Base-by-base conservation (phyloP, 768 basidiomycete genomes). In the Trametes maxima region DNA sequence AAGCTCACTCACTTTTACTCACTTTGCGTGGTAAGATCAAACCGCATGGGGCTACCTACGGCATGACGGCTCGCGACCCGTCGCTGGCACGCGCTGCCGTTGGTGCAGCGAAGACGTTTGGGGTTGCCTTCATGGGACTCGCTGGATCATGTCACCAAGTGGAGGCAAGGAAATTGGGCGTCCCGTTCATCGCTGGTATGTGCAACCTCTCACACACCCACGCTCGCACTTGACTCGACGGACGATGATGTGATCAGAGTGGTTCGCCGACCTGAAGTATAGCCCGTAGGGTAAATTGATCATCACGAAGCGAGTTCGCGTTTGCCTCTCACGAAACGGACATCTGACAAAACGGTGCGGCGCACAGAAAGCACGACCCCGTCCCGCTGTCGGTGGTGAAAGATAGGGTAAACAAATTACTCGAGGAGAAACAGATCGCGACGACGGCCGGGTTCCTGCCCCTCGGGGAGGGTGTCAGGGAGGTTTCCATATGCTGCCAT, bases 221-320 rank as follows among this genome's bases (percentile, higher is more conserved):
- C 13, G 2, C 21, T 12, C 7, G 13, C 2, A 13, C 35, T 43
- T 40, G 1, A 28, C 33, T 24, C 25, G 46, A 25, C 46, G 22
- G 13, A 24, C 21, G 21, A 10, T n/a, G n/a, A 14, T 21, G 6
- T 12, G 5, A 7, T 16, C 57, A 85, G 86, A 87, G 61, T 87
- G 85, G 82, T 88, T 86, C 66, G 85, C 83, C 2, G 87, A 90
- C 67, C 70, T 88, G 28, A 84, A 86, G 19, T 88, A 89, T 64
- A 78, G 72, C 52, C 67, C 77, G 2, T 77, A 81, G 57, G 87
- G 87, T 3, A 82, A 80, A 64, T 74, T 88, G 28, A 67, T 88
- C 39, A 86, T 86, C 57, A 86, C 85, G 10, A 80, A 84, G 85
- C 84, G 57, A 17, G 72, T 51, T 22, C 36, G 55, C 49, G 24